phyloP scores from a whole-genome alignment of 495 filamentous ascomycete species.

The Aspergillus nidulans region DNA sequence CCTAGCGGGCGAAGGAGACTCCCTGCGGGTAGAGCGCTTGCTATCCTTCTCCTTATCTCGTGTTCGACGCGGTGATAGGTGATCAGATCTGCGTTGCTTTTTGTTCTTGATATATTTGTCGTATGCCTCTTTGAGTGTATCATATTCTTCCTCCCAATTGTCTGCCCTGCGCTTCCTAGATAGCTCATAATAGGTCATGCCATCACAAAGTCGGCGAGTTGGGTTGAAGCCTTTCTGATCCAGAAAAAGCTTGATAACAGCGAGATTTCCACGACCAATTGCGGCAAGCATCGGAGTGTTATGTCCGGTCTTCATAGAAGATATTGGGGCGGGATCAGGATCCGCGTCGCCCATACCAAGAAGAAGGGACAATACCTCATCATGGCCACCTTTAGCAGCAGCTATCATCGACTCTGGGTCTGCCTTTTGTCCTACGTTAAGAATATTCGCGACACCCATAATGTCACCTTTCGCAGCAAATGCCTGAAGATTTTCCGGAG shows the following conservation, averaged over 20 bases:
- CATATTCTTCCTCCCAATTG: conserved; percentile 83
- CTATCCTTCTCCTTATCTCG: conserved; percentile 54
- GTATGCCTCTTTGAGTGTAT: conserved; percentile 75
- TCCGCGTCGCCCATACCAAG: conserved; percentile 76
- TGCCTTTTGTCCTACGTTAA: conserved; percentile 70
- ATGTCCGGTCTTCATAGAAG: conserved; percentile 47
- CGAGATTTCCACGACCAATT: conserved; percentile 83
- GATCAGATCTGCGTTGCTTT: conserved; percentile 35
- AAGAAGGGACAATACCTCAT: conserved; percentile 77
- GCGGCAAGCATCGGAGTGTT: conserved; percentile 91
- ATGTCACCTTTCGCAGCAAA: conserved; percentile 82
- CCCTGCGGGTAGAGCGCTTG: conserved; percentile 43
- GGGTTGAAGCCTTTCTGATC: conserved; percentile 76
- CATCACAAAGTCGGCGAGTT: conserved; percentile 58
- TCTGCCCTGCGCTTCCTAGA: conserved; percentile 76
- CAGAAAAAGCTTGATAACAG: conserved; percentile 74
- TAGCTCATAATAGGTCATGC: conserved; percentile 78
- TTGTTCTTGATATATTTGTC: conserved; percentile 53
- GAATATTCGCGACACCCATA: conserved; percentile 69
- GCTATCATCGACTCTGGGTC: conserved; percentile 83
- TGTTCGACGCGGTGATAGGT: conserved; percentile 54
- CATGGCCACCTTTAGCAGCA: conserved; percentile 89
- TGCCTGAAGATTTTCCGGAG: conserved; percentile 67
- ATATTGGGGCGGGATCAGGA: conserved; percentile 67
- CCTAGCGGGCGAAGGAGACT: conserved; percentile 47